A percentile compares a stretch with the other conserved stretches of the same genome.
Evolutionary conservation across 176 grass and related monocot species (phyloP).

Genomic region (Lolium perenne): DNA sequence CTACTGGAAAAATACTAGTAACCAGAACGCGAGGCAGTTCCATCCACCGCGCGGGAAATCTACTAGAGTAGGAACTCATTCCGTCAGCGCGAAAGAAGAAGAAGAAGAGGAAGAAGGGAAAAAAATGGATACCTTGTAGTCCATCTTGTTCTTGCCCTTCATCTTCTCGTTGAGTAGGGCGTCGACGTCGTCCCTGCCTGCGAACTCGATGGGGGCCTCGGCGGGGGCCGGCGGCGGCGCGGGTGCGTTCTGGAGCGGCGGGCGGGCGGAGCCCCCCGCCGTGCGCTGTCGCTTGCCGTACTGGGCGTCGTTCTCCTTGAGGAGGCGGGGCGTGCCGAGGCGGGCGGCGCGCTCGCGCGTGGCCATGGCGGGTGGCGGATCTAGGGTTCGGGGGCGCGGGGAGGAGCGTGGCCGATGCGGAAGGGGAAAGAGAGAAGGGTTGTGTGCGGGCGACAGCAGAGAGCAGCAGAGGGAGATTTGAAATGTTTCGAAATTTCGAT

Average conservation of each 20-base stretch:
- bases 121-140: conserved; percentile 59
- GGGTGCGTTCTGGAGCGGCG: conserved; percentile 37
- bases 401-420: neutral
- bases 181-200: conserved; percentile 64
- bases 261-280: conserved; percentile 26
- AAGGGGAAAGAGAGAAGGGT: neutral
- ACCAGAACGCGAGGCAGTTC: neutral
- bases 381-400: neutral
- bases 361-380: conserved; percentile 47
- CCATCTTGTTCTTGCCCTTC: conserved; percentile 82
- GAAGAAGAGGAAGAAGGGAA: neutral
- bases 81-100: neutral
- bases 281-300: conserved; percentile 56
- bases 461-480: conserved; percentile 37
- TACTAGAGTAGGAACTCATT: neutral
- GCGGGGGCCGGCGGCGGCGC: neutral
- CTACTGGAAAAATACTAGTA: neutral
- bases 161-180: conserved; percentile 75
- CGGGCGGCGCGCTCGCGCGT: conserved; percentile 29
- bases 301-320: conserved; percentile 54
- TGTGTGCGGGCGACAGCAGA: neutral
- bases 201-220: conserved; percentile 56
- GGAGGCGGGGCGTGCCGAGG: conserved; percentile 26
- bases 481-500: conserved; percentile 17
- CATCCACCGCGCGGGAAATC: neutral